Conservation (phyloP, 2,329 filamentous ascomycete species). For the Penicillium griseofulvum region DNA sequence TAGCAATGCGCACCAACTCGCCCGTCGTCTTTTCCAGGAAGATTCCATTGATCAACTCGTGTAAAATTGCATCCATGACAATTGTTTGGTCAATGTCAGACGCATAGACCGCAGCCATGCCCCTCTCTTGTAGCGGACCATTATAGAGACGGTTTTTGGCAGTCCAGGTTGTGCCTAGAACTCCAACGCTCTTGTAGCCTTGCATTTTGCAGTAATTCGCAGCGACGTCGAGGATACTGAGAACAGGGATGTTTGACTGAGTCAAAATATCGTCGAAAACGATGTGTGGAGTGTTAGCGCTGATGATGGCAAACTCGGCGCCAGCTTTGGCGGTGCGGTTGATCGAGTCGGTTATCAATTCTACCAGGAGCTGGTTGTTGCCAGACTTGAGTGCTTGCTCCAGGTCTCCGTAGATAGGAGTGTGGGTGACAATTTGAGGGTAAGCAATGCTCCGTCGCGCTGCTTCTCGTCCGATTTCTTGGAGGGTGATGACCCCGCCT, state of each 20-base stretch:
- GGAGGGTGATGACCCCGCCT: slow-evolving; percentile 7
- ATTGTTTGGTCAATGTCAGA: background rate
- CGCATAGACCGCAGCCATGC: slow-evolving; percentile 4
- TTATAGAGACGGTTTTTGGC: slow-evolving; percentile 1
- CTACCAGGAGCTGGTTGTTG: background rate
- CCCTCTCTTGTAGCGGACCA: background rate
- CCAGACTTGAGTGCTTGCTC: slow-evolving; percentile 1
- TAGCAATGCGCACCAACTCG: slow-evolving; percentile 3
- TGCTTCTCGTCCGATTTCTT: slow-evolving; percentile 12
- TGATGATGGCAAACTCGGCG: slow-evolving; percentile 13
- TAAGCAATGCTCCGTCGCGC: slow-evolving; percentile 8
- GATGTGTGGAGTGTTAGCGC: slow-evolving; percentile 9
- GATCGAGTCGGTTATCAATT: slow-evolving; percentile 4
- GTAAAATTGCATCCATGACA: background rate
- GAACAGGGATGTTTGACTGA: slow-evolving; percentile 7
- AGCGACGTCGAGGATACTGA: slow-evolving; percentile 6
- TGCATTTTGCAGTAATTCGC: slow-evolving; percentile 1
- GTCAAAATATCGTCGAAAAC: background rate
- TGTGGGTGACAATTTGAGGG: slow-evolving; percentile 11
- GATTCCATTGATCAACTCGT: background rate
- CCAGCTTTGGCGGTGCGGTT: slow-evolving; percentile 10
- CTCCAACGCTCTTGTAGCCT: background rate
- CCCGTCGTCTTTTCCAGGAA: background rate
- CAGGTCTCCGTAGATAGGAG: slow-evolving; percentile 3
- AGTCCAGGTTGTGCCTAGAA: slow-evolving; percentile 6